Evolutionary conservation across 1,284 basidiomycete species (phyloP).

Genomic region (Trametes hirsuta): DNA sequence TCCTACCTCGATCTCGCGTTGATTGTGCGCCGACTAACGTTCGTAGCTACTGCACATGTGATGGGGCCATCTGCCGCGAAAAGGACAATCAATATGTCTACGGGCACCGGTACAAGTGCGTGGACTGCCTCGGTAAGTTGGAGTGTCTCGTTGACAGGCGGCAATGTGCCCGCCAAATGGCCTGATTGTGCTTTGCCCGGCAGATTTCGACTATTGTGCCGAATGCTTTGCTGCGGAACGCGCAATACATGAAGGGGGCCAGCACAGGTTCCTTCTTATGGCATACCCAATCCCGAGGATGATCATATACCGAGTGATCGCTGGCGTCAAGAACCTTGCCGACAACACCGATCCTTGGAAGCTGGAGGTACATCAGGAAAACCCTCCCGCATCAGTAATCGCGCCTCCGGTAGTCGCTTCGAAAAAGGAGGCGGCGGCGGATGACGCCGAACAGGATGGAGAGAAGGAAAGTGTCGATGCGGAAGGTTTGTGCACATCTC

Average conservation of each 20-base stretch:
- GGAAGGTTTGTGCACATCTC: neutral
- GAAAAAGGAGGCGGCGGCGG: no score
- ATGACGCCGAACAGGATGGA: neutral
- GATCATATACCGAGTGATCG: neutral
- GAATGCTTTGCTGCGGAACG: neutral
- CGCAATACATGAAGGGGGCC: neutral
- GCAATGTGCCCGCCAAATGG: neutral
- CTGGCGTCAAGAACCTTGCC: neutral
- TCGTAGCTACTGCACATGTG: neutral
- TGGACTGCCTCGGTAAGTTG: slow-evolving; percentile 1
- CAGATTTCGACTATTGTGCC: slow-evolving; percentile 5
- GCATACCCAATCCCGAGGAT: neutral
- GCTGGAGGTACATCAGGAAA: no score
- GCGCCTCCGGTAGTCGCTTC: no score
- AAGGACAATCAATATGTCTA: neutral
- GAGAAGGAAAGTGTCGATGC: neutral
- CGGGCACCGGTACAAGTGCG: neutral
- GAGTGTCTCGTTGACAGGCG: neutral
- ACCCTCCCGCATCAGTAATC: no score
- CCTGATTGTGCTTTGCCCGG: neutral
- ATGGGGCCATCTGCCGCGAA: neutral
- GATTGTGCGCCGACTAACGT: neutral
- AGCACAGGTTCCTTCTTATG: neutral
- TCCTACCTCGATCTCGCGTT: neutral
- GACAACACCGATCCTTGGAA: neutral